Conservation (phyloP, 2,329 filamentous ascomycete genomes). For the Pseudocercospora vitis region DNA sequence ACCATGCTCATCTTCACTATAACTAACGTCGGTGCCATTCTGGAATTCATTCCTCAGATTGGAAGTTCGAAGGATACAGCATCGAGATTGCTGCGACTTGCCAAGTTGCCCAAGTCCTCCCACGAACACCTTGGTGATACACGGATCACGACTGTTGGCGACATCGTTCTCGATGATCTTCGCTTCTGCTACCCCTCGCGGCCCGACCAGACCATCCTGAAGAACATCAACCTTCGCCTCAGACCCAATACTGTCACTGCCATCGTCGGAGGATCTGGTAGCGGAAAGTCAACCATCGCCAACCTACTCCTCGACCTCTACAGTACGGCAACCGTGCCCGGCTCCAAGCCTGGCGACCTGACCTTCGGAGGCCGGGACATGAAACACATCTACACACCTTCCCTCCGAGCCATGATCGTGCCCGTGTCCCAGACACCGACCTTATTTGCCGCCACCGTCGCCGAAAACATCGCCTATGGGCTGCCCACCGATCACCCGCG, state of each 20-base stretch:
- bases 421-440: conserved; percentile 71
- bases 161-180: conserved; percentile 62
- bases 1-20: conserved; percentile 83
- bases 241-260: conserved; percentile 65
- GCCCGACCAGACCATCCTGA: conserved; percentile 56
- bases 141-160: conserved; percentile 46
- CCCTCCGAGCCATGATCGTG: conserved; percentile 62
- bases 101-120: conserved; percentile 58
- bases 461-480: conserved; percentile 81
- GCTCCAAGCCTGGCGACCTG: conserved; percentile 45
- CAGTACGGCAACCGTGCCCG: conserved; percentile 56
- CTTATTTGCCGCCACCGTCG: conserved; percentile 75
- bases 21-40: conserved; percentile 66
- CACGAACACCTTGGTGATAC: conserved; percentile 59
- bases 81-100: conserved; percentile 68
- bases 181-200: conserved; percentile 70
- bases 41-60: conserved; percentile 78
- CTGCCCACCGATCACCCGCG: conserved; percentile 57
- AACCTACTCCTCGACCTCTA: conserved; percentile 75
- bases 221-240: conserved; percentile 66
- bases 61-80: conserved; percentile 72
- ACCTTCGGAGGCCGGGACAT: conserved; percentile 62
- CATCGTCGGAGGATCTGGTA: conserved; percentile 80
- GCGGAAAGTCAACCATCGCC: conserved; percentile 85
- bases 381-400: conserved; percentile 57